Conservation (phyloP, 257 asterid species). For the Lithospermum erythrorhizon region DNA sequence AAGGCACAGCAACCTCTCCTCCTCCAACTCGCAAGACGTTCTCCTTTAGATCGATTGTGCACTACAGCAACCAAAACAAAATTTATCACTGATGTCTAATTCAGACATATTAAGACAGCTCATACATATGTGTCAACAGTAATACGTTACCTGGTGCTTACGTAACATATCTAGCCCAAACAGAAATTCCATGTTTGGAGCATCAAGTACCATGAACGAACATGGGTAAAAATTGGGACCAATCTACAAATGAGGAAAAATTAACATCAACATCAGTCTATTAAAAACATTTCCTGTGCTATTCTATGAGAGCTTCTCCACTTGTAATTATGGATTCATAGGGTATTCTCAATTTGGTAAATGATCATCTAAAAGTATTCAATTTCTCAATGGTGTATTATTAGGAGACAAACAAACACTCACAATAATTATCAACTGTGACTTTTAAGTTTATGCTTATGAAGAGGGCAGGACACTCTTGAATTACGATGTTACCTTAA, state of each 20-base stretch:
- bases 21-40: conserved; percentile 96
- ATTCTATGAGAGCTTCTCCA: background rate
- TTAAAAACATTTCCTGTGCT: background rate
- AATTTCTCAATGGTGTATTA: background rate
- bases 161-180: conserved; percentile 99
- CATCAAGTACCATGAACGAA: conserved; percentile 83
- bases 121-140: background rate
- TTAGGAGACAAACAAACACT: background rate
- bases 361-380: background rate
- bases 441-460: background rate
- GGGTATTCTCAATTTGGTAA: background rate
- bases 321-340: too few species aligned
- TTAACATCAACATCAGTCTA: conserved; percentile 1
- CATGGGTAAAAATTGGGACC: conserved; percentile 80
- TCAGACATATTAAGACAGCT: conserved; percentile 4
- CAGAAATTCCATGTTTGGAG: conserved; percentile 96
- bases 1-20: conserved; percentile 92
- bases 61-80: conserved; percentile 34
- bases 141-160: conserved; percentile 73
- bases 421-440: background rate
- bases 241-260: conserved; percentile 37
- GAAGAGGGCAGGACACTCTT: background rate
- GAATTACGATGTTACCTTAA: conserved; percentile 39
- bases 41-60: conserved; percentile 89
- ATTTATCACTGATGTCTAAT: conserved; percentile 3